phyloP scores from a whole-genome alignment of 257 asterid species.

The Capsicum chinense region DNA sequence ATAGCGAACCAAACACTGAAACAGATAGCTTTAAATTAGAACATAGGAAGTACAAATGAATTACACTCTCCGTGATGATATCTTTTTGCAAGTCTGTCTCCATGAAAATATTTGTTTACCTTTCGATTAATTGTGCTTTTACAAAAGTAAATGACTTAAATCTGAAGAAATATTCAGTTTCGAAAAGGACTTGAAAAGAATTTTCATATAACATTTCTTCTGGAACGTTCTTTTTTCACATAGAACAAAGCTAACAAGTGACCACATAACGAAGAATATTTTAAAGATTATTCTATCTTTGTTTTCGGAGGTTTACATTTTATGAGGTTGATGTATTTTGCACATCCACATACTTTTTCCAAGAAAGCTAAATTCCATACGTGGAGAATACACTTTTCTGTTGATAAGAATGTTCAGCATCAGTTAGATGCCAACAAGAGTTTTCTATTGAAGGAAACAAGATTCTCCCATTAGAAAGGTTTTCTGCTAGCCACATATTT shows the following conservation, averaged over 20 bases:
- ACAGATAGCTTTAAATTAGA: too few species aligned
- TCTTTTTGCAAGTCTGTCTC: too few species aligned
- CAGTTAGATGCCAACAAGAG: neutral
- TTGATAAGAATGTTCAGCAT: constrained; percentile 24
- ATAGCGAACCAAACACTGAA: too few species aligned
- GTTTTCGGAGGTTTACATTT: constrained; percentile 12
- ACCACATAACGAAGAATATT: neutral
- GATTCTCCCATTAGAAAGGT: neutral
- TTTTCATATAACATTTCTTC: neutral
- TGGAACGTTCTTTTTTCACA: neutral
- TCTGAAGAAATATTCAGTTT: neutral
- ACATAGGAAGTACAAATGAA: too few species aligned
- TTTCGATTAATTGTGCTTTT: too few species aligned
- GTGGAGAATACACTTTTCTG: neutral
- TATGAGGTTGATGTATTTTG: neutral
- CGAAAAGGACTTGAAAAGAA: neutral
- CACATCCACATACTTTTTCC: neutral
- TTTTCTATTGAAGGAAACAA: neutral
- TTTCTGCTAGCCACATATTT: constrained; percentile 18
- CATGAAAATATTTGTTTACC: too few species aligned
- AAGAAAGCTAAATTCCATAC: neutral
- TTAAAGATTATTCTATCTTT: neutral
- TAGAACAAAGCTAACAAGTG: constrained; percentile 1
- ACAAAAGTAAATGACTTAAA: too few species aligned
- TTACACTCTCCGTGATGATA: too few species aligned